Percentiles rank a stretch among this genome's conserved stretches.
These are phyloP conservation scores for Ustilago nuda DNA, from an alignment of 1,284 basidiomycete species.

Conservation along the genomic window DNA sequence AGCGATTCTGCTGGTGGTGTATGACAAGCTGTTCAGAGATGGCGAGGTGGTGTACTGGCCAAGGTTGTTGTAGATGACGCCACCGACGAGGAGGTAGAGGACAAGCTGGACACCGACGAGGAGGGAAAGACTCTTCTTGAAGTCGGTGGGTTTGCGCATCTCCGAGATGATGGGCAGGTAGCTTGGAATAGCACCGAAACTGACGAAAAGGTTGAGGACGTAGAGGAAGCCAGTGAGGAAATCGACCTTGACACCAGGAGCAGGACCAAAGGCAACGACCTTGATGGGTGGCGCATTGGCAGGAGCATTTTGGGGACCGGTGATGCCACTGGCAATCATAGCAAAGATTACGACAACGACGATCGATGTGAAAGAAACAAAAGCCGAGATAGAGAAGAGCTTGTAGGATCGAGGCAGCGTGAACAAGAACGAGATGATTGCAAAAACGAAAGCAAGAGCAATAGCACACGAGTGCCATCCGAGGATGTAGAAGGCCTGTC, in stretches of 20 bases:
- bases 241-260: constrained; percentile 42
- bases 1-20: constrained; percentile 50
- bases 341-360: constrained; percentile 57
- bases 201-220: constrained; percentile 58
- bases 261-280: constrained; percentile 54
- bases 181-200: constrained; percentile 55
- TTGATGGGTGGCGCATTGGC: constrained; percentile 40
- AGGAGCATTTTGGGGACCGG: constrained; percentile 51
- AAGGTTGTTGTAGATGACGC: constrained; percentile 60
- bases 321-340: constrained; percentile 60
- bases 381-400: constrained; percentile 55
- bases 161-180: constrained; percentile 63
- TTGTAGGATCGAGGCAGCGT: constrained; percentile 61
- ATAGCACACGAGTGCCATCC: constrained; percentile 60
- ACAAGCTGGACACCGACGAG: constrained; percentile 55
- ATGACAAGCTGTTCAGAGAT: constrained; percentile 53
- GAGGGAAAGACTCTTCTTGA: constrained; percentile 49
- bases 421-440: constrained; percentile 59
- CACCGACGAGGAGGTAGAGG: constrained; percentile 63
- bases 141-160: constrained; percentile 59
- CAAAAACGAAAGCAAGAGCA: constrained; percentile 52
- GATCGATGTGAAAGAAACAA: constrained; percentile 62
- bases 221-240: constrained; percentile 58
- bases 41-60: constrained; percentile 65
- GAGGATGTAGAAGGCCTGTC: constrained; percentile 55